These are phyloP conservation scores for Maudiozyma turicensis DNA, from an alignment of 805 yeast species.

Conservation along the genomic window DNA sequence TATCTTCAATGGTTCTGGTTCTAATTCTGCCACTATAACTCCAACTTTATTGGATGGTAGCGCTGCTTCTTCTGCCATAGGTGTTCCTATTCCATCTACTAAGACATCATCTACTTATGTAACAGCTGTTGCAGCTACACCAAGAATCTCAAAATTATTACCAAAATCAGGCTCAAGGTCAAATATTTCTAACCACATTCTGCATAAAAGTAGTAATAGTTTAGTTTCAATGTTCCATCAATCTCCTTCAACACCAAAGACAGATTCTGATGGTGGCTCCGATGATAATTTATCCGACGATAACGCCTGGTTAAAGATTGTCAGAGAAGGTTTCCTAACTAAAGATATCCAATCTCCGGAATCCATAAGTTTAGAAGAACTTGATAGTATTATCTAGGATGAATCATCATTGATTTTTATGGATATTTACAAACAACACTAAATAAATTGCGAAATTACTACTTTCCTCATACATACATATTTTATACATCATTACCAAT, in stretches of 20 bases:
- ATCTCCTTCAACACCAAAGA: conserved; percentile 18
- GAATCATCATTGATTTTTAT: no score
- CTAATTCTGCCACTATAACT: conserved; percentile 1
- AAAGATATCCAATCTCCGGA: conserved; percentile 77
- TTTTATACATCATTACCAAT: not conserved
- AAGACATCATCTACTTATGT: conserved; percentile 23
- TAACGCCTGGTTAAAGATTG: conserved; percentile 52
- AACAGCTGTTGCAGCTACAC: conserved; percentile 79
- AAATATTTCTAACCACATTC: not conserved
- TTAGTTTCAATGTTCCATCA: conserved; percentile 47
- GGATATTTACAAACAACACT: not conserved
- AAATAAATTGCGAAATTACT: not conserved
- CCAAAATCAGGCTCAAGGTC: conserved; percentile 11
- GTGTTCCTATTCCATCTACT: not conserved
- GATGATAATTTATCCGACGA: not conserved
- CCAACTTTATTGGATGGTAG: not conserved
- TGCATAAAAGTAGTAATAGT: not conserved
- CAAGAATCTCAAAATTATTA: conserved; percentile 56
- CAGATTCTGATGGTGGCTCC: not conserved
- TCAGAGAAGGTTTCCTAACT: conserved; percentile 65
- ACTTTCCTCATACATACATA: not conserved
- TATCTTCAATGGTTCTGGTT: not conserved
- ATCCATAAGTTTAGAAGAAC: conserved; percentile 62
- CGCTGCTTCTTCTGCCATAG: not conserved
- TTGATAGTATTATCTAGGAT: conserved; percentile 34